These are phyloP conservation scores for Kazachstania taianensis DNA, from an alignment of 805 yeast genomes.

Conservation along the genomic window DNA sequence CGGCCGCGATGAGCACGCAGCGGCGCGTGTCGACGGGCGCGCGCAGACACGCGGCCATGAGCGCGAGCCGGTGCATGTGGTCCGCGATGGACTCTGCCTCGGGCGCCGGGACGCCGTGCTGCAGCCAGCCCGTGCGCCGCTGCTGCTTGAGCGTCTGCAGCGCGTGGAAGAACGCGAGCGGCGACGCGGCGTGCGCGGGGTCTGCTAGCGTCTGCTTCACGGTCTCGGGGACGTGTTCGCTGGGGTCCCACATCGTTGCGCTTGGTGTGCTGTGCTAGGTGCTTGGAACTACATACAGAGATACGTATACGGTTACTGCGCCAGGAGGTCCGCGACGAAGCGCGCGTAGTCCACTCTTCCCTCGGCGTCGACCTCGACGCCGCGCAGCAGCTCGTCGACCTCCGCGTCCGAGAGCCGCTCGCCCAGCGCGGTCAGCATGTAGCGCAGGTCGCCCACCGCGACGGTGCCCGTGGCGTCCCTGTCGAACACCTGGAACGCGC, in stretches of 20 bases:
- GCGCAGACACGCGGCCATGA: constrained; percentile 60
- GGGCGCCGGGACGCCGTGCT: constrained; percentile 40
- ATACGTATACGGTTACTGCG: constrained; percentile 44
- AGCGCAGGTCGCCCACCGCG: constrained; percentile 93
- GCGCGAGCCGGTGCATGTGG: constrained; percentile 92
- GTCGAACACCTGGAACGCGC: constrained; percentile 95
- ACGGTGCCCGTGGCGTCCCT: constrained; percentile 92
- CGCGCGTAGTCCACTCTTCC: constrained; percentile 93
- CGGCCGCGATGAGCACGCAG: constrained; percentile 76
- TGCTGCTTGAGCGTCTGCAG: constrained; percentile 65
- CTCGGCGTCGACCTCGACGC: constrained; percentile 86
- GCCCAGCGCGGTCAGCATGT: constrained; percentile 90
- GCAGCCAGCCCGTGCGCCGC: constrained; percentile 90
- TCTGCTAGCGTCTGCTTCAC: constrained; percentile 20
- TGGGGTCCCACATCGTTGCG: constrained; percentile 34
- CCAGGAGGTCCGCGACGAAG: constrained; percentile 85
- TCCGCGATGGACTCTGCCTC: constrained; percentile 62
- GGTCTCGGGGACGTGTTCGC: constrained; percentile 34
- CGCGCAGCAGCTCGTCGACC: constrained; percentile 92
- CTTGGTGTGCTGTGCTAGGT: not conserved
- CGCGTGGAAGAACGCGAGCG: constrained; percentile 50
- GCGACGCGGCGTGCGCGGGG: not conserved
- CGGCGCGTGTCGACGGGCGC: constrained; percentile 45
- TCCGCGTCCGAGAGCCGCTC: constrained; percentile 85
- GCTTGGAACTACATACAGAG: not conserved